phyloP scores from a whole-genome alignment of 768 basidiomycete genomes.

The Kwoniella bestiolae region DNA sequence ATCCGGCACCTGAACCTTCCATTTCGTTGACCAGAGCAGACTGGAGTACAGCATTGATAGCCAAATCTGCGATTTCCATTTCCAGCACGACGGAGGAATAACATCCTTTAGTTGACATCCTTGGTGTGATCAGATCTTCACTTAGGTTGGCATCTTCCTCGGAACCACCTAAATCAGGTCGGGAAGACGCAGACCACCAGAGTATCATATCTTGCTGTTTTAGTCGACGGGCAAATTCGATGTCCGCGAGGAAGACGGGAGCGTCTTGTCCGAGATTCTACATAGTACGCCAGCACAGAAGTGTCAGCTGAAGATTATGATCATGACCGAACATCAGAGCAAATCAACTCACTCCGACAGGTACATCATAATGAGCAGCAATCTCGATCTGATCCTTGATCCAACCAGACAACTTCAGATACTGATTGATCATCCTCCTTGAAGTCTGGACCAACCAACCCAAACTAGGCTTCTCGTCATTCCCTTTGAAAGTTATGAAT shows the following conservation, averaged over 20 bases:
- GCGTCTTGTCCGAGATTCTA: constrained; percentile 85
- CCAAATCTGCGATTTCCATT: constrained; percentile 84
- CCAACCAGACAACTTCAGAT: constrained; percentile 76
- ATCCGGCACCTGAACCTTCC: constrained; percentile 84
- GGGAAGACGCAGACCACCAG: constrained; percentile 93
- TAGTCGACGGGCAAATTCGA: constrained; percentile 86
- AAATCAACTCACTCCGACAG: constrained; percentile 65
- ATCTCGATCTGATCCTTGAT: constrained; percentile 76
- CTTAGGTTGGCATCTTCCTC: constrained; percentile 84
- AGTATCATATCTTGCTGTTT: constrained; percentile 85
- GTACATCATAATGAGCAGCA: constrained; percentile 89
- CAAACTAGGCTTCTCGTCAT: constrained; percentile 69
- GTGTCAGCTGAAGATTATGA: background rate
- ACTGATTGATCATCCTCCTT: constrained; percentile 81
- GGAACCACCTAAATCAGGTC: constrained; percentile 89
- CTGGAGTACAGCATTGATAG: constrained; percentile 90
- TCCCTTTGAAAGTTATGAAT: constrained; percentile 71
- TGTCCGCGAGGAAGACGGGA: constrained; percentile 81
- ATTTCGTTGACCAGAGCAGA: constrained; percentile 95
- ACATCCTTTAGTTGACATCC: constrained; percentile 80
- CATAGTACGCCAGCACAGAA: background rate
- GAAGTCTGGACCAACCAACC: constrained; percentile 86
- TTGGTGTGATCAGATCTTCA: constrained; percentile 76
- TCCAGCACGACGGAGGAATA: constrained; percentile 94
- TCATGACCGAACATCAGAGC: background rate